Evolutionary conservation across 148 eudicot species (phyloP).

Genomic region (Camellia granthamiana): DNA sequence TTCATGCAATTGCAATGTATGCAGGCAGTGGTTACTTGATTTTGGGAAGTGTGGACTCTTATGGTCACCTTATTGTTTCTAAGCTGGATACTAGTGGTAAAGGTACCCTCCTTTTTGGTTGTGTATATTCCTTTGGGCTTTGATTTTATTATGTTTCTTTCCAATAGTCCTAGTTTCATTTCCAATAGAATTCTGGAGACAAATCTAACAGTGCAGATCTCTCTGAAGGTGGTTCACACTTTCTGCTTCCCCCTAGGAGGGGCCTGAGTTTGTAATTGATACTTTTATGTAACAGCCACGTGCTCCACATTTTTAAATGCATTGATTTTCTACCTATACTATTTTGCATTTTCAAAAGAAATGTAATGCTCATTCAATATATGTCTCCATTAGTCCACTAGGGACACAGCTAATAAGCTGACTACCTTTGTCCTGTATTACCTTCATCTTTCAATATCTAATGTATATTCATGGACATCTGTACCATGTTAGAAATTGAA

Average conservation of each 20-base stretch:
- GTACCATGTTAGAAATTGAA: background rate
- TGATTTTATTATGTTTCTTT: background rate
- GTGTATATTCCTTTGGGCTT: background rate
- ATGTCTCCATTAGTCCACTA: background rate
- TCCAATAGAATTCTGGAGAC: background rate
- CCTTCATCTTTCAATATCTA: no score
- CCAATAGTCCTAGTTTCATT: background rate
- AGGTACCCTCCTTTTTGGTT: conserved; percentile 32
- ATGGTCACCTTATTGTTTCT: conserved; percentile 69
- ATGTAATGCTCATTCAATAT: background rate
- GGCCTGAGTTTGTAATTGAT: background rate
- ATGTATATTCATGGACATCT: background rate
- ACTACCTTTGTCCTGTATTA: background rate
- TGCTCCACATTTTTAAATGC: background rate
- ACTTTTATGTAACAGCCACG: background rate
- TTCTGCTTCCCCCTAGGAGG: background rate
- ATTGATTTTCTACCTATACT: background rate
- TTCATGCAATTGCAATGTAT: conserved; percentile 16
- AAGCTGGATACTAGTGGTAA: conserved; percentile 35
- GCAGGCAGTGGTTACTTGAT: conserved; percentile 45
- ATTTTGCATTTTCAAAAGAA: background rate
- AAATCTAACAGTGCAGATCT: background rate
- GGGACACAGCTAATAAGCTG: background rate
- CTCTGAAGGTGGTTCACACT: background rate
- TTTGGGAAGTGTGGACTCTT: conserved; percentile 71